Evolutionary conservation across 768 basidiomycete species (phyloP).

Genomic region (Suillus weaverae): DNA sequence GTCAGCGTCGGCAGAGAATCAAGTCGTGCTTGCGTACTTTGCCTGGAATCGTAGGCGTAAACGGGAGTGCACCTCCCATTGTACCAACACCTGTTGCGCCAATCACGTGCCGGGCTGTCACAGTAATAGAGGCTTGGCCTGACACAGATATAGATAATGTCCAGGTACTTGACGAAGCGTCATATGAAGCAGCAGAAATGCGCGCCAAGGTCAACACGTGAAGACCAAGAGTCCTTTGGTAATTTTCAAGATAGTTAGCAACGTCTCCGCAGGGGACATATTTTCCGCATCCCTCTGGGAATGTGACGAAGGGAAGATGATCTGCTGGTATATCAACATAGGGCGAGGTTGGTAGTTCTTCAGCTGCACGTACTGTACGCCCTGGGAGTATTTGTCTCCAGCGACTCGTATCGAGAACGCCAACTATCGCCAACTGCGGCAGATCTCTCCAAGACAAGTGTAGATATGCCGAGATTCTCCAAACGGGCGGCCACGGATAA

Average conservation of each 20-base stretch:
- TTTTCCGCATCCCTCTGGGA: slow-evolving; percentile 4
- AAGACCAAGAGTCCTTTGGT: slow-evolving; percentile 10
- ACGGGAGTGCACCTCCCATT: slow-evolving; percentile 1
- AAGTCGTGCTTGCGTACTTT: neutral
- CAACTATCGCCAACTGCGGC: slow-evolving; percentile 61
- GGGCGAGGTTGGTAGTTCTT: neutral
- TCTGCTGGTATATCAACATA: neutral
- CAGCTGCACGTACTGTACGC: slow-evolving; percentile 6
- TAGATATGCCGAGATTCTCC: slow-evolving; percentile 47
- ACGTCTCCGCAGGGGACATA: slow-evolving; percentile 9
- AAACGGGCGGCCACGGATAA: slow-evolving; percentile 22
- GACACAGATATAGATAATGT: neutral
- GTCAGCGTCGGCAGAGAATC: neutral
- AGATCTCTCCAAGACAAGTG: slow-evolving; percentile 64
- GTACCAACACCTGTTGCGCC: slow-evolving; percentile 7
- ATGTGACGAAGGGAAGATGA: slow-evolving; percentile 10
- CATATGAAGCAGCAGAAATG: slow-evolving; percentile 1
- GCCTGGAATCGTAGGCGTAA: neutral
- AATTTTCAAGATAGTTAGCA: slow-evolving; percentile 13
- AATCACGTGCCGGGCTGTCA: slow-evolving; percentile 7
- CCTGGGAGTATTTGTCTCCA: slow-evolving; percentile 26
- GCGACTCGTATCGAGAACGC: slow-evolving; percentile 64
- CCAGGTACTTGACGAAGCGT: neutral
- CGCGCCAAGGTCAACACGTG: slow-evolving; percentile 2
- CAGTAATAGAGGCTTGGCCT: neutral